Evolutionary conservation across 2,329 filamentous ascomycete species (phyloP).

Genomic region (Beauveria sp.): DNA sequence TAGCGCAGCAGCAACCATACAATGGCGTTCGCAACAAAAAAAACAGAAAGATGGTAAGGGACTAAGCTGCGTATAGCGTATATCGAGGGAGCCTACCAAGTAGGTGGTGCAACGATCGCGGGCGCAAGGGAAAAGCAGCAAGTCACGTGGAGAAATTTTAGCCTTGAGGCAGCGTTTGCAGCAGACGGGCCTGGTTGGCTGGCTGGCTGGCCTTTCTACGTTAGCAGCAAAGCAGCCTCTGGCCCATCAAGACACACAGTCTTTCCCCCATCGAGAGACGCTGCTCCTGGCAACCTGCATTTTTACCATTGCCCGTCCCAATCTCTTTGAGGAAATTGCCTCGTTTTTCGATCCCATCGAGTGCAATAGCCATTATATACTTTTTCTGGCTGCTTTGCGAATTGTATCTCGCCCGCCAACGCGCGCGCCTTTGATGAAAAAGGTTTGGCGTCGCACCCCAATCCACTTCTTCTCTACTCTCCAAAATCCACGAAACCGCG

Average conservation of each 20-base stretch:
- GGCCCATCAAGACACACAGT: slow-evolving; percentile 30
- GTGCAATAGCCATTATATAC: slow-evolving; percentile 17
- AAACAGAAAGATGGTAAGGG: background rate
- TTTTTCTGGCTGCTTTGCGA: slow-evolving; percentile 6
- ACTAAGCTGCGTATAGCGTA: too few relatives aligned
- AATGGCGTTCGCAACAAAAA: background rate
- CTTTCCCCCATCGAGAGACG: slow-evolving; percentile 22
- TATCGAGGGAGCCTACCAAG: too few relatives aligned
- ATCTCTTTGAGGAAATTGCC: slow-evolving; percentile 19
- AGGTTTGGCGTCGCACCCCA: slow-evolving; percentile 34
- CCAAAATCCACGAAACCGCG: slow-evolving; percentile 26
- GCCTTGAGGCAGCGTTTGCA: slow-evolving; percentile 15
- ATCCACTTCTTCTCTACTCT: slow-evolving; percentile 12
- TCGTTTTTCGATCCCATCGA: slow-evolving; percentile 13
- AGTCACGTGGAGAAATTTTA: slow-evolving; percentile 27
- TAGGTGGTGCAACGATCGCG: background rate
- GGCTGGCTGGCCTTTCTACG: slow-evolving; percentile 20
- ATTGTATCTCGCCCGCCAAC: slow-evolving; percentile 10
- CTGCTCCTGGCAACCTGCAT: slow-evolving; percentile 14
- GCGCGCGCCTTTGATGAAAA: slow-evolving; percentile 26
- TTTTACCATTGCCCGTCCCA: slow-evolving; percentile 1
- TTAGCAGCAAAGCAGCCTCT: slow-evolving; percentile 11
- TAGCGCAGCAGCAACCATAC: background rate
- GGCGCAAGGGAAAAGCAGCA: slow-evolving; percentile 3
- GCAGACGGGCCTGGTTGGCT: slow-evolving; percentile 14